Conservation (phyloP, 768 basidiomycete species). For the Coprinopsis marcescibilis region DNA sequence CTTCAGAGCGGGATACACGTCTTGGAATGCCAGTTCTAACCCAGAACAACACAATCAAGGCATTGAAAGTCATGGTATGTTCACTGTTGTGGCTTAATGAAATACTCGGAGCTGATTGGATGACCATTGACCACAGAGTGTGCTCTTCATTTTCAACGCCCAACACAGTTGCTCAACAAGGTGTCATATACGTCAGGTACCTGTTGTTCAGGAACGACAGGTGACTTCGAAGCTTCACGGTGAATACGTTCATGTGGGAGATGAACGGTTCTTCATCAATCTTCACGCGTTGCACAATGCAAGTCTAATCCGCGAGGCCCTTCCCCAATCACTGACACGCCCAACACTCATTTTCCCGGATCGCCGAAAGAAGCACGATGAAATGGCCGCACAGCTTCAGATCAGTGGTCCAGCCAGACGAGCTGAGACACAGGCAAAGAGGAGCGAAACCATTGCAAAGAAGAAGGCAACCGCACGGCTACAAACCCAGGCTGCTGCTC, state of each 20-base stretch:
- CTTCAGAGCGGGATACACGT: background rate
- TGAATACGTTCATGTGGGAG: background rate
- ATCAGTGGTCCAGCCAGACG: background rate
- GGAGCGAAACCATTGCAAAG: background rate
- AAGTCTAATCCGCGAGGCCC: background rate
- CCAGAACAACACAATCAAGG: background rate
- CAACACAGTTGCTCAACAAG: constrained; percentile 7
- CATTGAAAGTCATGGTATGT: background rate
- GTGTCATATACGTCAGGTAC: constrained; percentile 3
- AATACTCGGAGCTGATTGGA: background rate
- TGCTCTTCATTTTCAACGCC: constrained; percentile 10
- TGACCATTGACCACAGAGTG: background rate
- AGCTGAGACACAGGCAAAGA: background rate
- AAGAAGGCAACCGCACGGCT: background rate
- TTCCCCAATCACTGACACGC: background rate
- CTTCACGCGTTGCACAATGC: constrained; percentile 11
- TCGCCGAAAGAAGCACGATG: background rate
- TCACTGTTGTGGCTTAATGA: background rate
- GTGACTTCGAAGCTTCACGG: background rate
- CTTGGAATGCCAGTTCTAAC: background rate
- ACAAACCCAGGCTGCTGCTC: no score
- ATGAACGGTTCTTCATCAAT: constrained; percentile 4
- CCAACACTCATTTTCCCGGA: background rate
- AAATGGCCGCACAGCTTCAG: background rate
- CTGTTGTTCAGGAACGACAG: background rate